phyloP scores from a whole-genome alignment of 2,329 filamentous ascomycete genomes.

The Fusarium buharicum region DNA sequence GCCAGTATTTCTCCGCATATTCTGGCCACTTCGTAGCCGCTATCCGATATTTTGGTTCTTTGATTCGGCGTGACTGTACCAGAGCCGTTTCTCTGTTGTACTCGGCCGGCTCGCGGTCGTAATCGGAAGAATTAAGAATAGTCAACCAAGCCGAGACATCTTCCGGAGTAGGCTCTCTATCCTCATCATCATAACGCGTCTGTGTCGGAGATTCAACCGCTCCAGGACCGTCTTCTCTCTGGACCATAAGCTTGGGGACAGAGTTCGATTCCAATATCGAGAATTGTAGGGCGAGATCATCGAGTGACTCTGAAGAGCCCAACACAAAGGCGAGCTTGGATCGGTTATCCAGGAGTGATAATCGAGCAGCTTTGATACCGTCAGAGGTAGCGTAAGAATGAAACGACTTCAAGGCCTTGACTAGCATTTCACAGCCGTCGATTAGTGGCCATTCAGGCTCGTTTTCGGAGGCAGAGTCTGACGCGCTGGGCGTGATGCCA shows the following conservation, averaged over 20 bases:
- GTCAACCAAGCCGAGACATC: slow-evolving; percentile 39
- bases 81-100: slow-evolving; percentile 42
- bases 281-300: slow-evolving; percentile 39
- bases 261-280: slow-evolving; percentile 35
- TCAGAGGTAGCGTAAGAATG: slow-evolving; percentile 31
- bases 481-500: slow-evolving; percentile 4
- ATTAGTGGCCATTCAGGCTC: slow-evolving; percentile 37
- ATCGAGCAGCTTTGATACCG: slow-evolving; percentile 37
- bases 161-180: slow-evolving; percentile 24
- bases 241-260: slow-evolving; percentile 26
- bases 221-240: slow-evolving; percentile 7
- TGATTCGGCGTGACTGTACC: slow-evolving; percentile 38
- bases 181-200: slow-evolving; percentile 10
- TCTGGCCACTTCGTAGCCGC: slow-evolving; percentile 46
- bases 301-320: slow-evolving; percentile 41
- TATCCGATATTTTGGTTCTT: slow-evolving; percentile 40
- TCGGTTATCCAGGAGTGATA: slow-evolving; percentile 32
- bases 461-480: slow-evolving; percentile 2
- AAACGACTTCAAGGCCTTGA: slow-evolving; percentile 26
- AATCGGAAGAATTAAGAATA: slow-evolving; percentile 32
- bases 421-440: slow-evolving; percentile 36
- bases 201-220: slow-evolving; percentile 1
- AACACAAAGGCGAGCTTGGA: slow-evolving; percentile 42
- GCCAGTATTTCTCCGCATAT: slow-evolving; percentile 46
- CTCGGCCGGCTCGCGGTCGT: slow-evolving; percentile 46